These are phyloP conservation scores for Escallonia rubra DNA, from an alignment of 129 eudicot species.

Conservation along the genomic window DNA sequence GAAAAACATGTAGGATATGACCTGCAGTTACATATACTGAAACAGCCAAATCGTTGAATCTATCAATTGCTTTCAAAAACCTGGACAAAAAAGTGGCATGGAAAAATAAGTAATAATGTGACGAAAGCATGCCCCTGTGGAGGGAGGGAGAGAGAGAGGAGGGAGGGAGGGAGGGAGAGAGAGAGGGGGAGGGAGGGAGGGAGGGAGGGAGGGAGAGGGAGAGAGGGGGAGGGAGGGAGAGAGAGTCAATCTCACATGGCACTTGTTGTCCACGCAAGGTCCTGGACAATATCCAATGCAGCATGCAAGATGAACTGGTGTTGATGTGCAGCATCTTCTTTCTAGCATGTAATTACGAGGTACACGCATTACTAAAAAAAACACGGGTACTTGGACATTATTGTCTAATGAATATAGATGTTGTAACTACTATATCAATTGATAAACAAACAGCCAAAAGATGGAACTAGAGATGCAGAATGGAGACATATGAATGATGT, in stretches of 20 bases:
- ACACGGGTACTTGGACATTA: background rate
- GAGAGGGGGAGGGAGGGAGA: no score
- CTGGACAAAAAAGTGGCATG: conserved; percentile 36
- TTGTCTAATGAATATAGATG: no score
- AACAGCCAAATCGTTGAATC: conserved; percentile 95
- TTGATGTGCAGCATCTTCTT: conserved; percentile 95
- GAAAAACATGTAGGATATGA: conserved; percentile 65
- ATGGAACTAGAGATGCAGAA: no score
- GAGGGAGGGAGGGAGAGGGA: no score
- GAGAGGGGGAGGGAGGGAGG: no score
- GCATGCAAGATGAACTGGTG: conserved; percentile 96
- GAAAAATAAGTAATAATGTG: background rate
- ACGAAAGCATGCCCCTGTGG: no score
- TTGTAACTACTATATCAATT: no score
- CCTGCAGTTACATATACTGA: conserved; percentile 98
- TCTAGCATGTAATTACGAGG: conserved; percentile 29
- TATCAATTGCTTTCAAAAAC: conserved; percentile 85
- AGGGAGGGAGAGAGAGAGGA: no score
- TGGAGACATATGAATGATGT: no score
- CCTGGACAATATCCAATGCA: conserved; percentile 96
- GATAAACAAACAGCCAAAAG: no score
- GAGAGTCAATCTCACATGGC: conserved; percentile 62
- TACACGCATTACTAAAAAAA: background rate
- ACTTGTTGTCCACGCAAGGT: conserved; percentile 95
- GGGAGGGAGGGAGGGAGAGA: no score